phyloP scores from a whole-genome alignment of 2,329 filamentous ascomycete genomes.

The Anthostomella pinea region DNA sequence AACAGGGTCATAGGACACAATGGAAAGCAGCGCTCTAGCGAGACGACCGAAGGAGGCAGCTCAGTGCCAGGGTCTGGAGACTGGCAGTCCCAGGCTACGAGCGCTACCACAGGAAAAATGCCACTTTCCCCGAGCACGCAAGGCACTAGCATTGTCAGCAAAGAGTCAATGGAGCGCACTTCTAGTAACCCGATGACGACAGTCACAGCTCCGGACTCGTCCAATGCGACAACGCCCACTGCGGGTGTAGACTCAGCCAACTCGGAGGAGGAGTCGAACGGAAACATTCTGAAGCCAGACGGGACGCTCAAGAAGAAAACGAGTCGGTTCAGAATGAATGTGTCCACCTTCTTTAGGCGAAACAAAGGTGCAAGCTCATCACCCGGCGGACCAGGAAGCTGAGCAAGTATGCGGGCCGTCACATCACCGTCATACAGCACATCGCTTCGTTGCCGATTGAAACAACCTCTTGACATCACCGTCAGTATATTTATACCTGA shows the following conservation, averaged over 20 bases:
- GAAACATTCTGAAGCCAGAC: constrained; percentile 46
- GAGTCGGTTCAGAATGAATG: constrained; percentile 62
- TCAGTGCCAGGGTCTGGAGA: constrained; percentile 54
- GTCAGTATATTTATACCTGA: constrained; percentile 1
- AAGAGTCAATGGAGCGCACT: constrained; percentile 53
- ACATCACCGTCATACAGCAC: too few species aligned
- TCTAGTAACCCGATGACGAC: constrained; percentile 41
- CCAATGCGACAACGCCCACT: constrained; percentile 27
- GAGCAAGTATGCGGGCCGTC: constrained; percentile 4
- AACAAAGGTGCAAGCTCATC: constrained; percentile 45
- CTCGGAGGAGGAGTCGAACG: constrained; percentile 39
- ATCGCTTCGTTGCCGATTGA: too few species aligned
- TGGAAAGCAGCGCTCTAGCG: constrained; percentile 55
- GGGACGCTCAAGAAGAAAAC: constrained; percentile 59
- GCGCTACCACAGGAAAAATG: constrained; percentile 62
- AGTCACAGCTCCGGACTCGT: constrained; percentile 38
- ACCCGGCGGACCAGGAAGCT: constrained; percentile 23
- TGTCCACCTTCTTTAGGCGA: constrained; percentile 54
- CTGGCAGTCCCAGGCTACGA: constrained; percentile 62
- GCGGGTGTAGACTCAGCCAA: constrained; percentile 27
- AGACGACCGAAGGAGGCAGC: constrained; percentile 59
- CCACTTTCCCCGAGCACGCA: constrained; percentile 63
- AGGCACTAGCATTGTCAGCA: constrained; percentile 63
- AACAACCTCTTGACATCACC: too few species aligned
- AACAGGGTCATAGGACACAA: constrained; percentile 30